Evolutionary conservation across 202 grass and related monocot genomes (phyloP).

Genomic region (Cymbopogon flexuosus): DNA sequence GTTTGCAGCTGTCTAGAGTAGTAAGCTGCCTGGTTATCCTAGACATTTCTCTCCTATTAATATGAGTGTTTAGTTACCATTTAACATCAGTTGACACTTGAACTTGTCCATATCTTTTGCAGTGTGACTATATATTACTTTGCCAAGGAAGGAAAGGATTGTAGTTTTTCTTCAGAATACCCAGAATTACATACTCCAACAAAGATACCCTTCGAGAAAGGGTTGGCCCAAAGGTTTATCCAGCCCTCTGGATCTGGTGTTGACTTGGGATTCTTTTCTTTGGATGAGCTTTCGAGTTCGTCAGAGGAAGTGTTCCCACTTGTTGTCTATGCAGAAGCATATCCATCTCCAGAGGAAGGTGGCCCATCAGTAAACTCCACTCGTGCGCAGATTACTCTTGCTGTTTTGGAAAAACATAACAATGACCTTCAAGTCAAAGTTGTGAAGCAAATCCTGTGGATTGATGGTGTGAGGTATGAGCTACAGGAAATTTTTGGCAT

Average conservation of each 20-base stretch:
- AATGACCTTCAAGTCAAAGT: constrained; percentile 76
- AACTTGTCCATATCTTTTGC: constrained; percentile 30
- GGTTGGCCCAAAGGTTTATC: constrained; percentile 63
- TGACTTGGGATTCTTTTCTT: constrained; percentile 87
- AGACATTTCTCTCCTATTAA: not conserved
- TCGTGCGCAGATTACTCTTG: constrained; percentile 85
- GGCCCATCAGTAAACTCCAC: constrained; percentile 33
- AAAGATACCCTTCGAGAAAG: constrained; percentile 68
- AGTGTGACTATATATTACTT: constrained; percentile 87
- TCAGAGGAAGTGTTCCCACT: constrained; percentile 59
- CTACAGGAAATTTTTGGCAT: constrained; percentile 88
- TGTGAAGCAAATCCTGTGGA: constrained; percentile 84
- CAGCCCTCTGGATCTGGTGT: constrained; percentile 72
- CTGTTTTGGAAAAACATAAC: constrained; percentile 66
- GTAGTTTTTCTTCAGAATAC: constrained; percentile 50
- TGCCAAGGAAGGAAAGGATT: constrained; percentile 70
- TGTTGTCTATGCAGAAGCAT: constrained; percentile 75
- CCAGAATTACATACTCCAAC: constrained; percentile 47
- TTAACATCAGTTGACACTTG: not conserved
- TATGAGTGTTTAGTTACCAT: constrained; percentile 2
- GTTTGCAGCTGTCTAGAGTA: not conserved
- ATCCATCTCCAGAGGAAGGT: constrained; percentile 28
- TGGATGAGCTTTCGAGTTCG: constrained; percentile 76
- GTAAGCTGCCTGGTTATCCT: not conserved
- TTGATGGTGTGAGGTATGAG: constrained; percentile 63